Conservation (phyloP, 2,329 filamentous ascomycete species). For the Emergomyces africanus region DNA sequence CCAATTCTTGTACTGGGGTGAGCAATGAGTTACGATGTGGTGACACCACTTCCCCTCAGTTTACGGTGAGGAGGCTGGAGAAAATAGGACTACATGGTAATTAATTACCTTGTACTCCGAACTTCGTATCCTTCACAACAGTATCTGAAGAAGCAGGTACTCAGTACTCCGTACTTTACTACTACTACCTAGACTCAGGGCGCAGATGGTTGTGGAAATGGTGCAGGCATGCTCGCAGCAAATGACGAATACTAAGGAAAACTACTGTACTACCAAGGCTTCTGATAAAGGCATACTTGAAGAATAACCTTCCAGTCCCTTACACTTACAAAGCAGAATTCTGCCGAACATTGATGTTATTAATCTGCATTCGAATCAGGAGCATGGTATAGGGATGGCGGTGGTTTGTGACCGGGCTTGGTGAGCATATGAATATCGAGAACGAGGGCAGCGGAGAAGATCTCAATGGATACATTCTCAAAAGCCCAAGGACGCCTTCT, state of each 20-base stretch:
- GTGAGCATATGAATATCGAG: not conserved
- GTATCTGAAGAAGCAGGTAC: not conserved
- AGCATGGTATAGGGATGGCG: not conserved
- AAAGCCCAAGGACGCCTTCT: not conserved
- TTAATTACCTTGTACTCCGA: too few species aligned
- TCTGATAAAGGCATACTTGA: too few species aligned
- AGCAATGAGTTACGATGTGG: not conserved
- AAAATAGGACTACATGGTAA: not conserved
- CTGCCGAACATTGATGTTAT: not conserved
- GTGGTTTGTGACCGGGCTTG: not conserved
- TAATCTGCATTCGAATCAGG: not conserved
- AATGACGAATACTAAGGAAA: not conserved
- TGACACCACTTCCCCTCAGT: not conserved
- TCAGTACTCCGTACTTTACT: too few species aligned
- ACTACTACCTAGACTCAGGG: not conserved
- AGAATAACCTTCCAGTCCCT: not conserved
- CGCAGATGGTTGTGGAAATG: not conserved
- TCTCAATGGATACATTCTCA: not conserved
- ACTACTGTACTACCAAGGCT: too few species aligned
- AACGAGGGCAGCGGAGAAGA: not conserved
- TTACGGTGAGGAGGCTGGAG: not conserved
- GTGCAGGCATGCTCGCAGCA: not conserved
- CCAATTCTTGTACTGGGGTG: not conserved
- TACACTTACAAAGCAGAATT: not conserved
- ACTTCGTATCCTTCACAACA: not conserved